Conservation (phyloP, 441 rosid genomes). For the Pelargonium myrrhifolium region DNA sequence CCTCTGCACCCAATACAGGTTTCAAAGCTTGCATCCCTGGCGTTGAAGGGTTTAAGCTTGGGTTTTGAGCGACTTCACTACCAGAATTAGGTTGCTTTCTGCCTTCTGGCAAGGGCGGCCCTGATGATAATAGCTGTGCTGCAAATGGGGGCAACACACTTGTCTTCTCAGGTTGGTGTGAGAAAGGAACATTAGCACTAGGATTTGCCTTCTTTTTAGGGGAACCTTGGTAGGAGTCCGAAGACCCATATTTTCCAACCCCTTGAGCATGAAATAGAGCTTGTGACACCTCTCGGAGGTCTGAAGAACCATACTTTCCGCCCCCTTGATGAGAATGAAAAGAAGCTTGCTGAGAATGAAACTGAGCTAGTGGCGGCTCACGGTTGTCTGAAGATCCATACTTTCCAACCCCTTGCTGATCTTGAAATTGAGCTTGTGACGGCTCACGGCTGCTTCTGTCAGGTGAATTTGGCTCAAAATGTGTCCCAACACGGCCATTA, state of each 20-base stretch:
- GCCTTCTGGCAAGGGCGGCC: conserved; percentile 25
- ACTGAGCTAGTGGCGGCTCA: too few species aligned
- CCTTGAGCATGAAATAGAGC: too few species aligned
- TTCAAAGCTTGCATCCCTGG: conserved; percentile 30
- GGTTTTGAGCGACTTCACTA: conserved; percentile 24
- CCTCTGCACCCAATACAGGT: conserved; percentile 27
- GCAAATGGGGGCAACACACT: conserved; percentile 33
- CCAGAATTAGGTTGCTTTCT: conserved; percentile 22
- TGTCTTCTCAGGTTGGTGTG: conserved; percentile 30
- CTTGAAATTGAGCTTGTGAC: neutral
- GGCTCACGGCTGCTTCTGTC: conserved; percentile 32
- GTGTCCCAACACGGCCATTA: conserved; percentile 35
- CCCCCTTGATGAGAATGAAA: neutral
- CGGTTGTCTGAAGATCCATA: neutral
- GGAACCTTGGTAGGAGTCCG: conserved; percentile 23
- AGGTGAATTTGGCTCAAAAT: conserved; percentile 31
- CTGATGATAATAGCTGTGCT: conserved; percentile 21
- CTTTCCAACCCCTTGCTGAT: neutral
- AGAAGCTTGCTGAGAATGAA: neutral
- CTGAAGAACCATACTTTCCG: conserved; percentile 5
- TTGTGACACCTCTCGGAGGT: neutral
- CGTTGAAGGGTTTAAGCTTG: conserved; percentile 17
- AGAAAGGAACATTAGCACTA: conserved; percentile 35
- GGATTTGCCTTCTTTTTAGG: conserved; percentile 29
- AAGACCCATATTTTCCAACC: too few species aligned